Base-by-base conservation (phyloP, 768 basidiomycete genomes). In the Psilocybe subaeruginosa region DNA sequence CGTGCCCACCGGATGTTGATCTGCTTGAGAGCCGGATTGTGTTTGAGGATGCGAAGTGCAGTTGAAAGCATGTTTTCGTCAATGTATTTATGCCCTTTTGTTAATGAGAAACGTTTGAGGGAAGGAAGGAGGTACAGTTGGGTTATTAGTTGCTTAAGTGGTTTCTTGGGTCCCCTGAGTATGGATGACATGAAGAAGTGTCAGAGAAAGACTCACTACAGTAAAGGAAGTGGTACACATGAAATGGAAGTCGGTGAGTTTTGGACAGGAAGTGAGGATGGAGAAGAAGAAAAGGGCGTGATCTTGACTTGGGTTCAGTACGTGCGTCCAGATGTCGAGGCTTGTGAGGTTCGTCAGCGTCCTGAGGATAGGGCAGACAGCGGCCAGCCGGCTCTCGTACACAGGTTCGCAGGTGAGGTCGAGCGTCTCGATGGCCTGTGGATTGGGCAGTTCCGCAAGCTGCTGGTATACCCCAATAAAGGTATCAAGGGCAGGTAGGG, bases 391-490 rank as follows among this genome's bases (percentile, higher is more conserved):
- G 31, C 64, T 70, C 53, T 77, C 74, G 49, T 80, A 80, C 3
- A 82, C 68, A 5, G 82, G 82, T 66, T 83, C 82, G 69, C 80
- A 82, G 6, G 81, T 83, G 8, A 84, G 69, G 60, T 83, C 81
- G 14, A 84, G 64, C 0, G 74, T 78, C 61, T 79, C 74, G 23
- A 84, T 70, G 3, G 67, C 68, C 31, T 64, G 59, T 3, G 72
- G 72, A 54, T 76, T 69, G 0, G 80, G 80, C 6, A 81, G 66
- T 29, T 74, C 70, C 0, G 74, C 72, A 6, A 84, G 72, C 55
- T 83, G 82, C 63, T 82, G 82, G 53, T 80, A 79, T 33, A 83
- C 72, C 3, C 82, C 83, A 11, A 79, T 75, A 58, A 81, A 83
- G 0, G 79, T 78, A 23, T 77, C 75, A 5, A 83, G 64, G 0